Percentiles rank a stretch among this genome's conserved stretches.
Conservation (phyloP, 2,329 filamentous ascomycete genomes). For the Lachnum nothofagi region DNA sequence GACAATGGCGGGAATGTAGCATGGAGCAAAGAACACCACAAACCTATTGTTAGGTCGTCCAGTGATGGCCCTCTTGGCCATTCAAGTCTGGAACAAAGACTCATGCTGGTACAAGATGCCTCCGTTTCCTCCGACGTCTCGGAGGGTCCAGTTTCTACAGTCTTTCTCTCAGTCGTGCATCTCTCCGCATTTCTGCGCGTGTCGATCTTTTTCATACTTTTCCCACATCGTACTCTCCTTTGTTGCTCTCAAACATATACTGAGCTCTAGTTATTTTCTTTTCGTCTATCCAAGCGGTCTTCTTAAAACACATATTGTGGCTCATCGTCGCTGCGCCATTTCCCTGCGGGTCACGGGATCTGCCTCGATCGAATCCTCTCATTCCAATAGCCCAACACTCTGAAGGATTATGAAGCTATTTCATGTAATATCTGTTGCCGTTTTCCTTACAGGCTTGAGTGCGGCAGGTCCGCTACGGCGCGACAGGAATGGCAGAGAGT, state of each 20-base stretch:
- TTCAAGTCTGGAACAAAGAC: conserved; percentile 13
- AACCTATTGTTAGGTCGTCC: conserved; percentile 7
- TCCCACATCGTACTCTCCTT: conserved; percentile 10
- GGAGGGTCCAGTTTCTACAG: background rate
- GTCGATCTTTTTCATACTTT: conserved; percentile 15
- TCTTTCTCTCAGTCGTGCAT: conserved; percentile 9
- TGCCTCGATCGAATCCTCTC: conserved; percentile 1
- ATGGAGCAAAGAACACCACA: conserved; percentile 6
- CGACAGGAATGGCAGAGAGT: conserved; percentile 14
- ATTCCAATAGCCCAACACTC: conserved; percentile 1
- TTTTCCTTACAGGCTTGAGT: conserved; percentile 15
- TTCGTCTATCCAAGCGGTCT: background rate
- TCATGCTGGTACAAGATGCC: conserved; percentile 21
- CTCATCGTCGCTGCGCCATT: conserved; percentile 3
- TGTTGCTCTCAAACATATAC: conserved; percentile 5
- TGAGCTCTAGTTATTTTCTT: background rate
- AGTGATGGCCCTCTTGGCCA: conserved; percentile 14
- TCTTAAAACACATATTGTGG: background rate
- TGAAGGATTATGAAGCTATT: conserved; percentile 17
- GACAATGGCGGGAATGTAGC: background rate
- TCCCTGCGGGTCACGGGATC: conserved; percentile 5
- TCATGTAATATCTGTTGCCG: conserved; percentile 10
- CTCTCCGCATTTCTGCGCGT: conserved; percentile 3
- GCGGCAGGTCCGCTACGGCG: conserved; percentile 23
- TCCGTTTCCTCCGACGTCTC: conserved; percentile 3